Evolutionary conservation across 2,329 filamentous ascomycete genomes (phyloP).

Genomic region (Biscogniauxia marginata): DNA sequence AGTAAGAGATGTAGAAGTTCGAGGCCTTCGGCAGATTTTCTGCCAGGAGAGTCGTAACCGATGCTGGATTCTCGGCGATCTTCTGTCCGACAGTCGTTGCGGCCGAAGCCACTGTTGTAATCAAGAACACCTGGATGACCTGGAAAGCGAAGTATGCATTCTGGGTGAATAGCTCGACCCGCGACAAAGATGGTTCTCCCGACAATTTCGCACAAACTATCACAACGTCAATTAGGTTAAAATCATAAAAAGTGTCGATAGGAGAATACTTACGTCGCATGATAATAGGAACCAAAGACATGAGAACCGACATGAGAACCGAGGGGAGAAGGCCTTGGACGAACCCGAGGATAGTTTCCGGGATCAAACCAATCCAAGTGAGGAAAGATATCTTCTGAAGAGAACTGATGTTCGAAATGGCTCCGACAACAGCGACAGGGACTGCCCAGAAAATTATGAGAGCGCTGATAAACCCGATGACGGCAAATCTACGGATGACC

Average conservation of each 20-base stretch:
- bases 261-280: conserved; percentile 61
- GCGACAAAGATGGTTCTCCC: conserved; percentile 75
- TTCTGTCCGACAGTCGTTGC: conserved; percentile 67
- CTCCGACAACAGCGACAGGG: conserved; percentile 74
- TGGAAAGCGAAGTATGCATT: conserved; percentile 91
- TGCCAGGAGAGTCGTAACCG: conserved; percentile 65
- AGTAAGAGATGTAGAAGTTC: conserved; percentile 95
- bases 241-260: neutral
- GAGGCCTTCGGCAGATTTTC: conserved; percentile 76
- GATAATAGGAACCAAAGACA: conserved; percentile 81
- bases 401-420: conserved; percentile 79
- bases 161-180: conserved; percentile 85
- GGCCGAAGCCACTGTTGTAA: conserved; percentile 79
- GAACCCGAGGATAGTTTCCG: conserved; percentile 70
- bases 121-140: conserved; percentile 86
- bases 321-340: conserved; percentile 82
- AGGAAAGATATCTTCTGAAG: conserved; percentile 67
- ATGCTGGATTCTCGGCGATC: conserved; percentile 62
- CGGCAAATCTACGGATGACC: conserved; percentile 67
- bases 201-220: conserved; percentile 73
- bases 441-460: conserved; percentile 86
- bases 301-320: conserved; percentile 75
- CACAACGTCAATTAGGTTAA: conserved; percentile 11
- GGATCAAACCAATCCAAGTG: conserved; percentile 69
- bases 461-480: conserved; percentile 69